Base-by-base conservation (phyloP, 2,329 filamentous ascomycete genomes). In the Atkinsonella hypoxylon region DNA sequence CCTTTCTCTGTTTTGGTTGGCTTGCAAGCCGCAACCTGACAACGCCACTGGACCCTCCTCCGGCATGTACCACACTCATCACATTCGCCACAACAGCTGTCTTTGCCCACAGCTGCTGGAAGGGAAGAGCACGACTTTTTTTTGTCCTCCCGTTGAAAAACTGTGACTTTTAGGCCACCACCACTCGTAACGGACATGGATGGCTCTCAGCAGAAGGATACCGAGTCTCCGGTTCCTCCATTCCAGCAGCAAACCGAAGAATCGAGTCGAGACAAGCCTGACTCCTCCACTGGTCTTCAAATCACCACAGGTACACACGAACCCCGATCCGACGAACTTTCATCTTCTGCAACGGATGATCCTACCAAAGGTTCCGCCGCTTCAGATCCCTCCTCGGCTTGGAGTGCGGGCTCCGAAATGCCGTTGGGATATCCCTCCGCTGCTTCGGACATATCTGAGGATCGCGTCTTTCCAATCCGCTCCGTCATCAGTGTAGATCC, bases 391-490 rank as follows among this genome's bases (percentile, higher is more conserved):
- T 60, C 65, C 49, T 73, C 72, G 2, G 68, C 71, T 15, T 70
- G 65, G 66, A 73, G 71, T 51, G 57, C 61, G 9, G 58, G 61
- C 38, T 73, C 71, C 2, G 73, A 75, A 31, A 65, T 57, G 40
- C 72, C 72, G 49, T 59, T 61, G 1, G 60, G 62, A 6, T 54
- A 63, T 39, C 60, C 54, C 20, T 67, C 64, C 2, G 56, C 57
- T 11, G 55, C 59, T 45, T 68, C 67, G n/a, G 67, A 69, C 49
- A 61, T 64, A 22, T 67, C 65, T 30, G 63, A 65, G 32, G 75
- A 90, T 59, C 77, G 85, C 50, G 84, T 91, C 5, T 91, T 87
- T 51, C 87, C 87, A n/a, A 85, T 91, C 32, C 79, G 85, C 46
- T 89, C 85, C n/a, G 82, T 87, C 42, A 73, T 91, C 22, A 86